Evolutionary conservation across 2,329 filamentous ascomycete genomes (phyloP).

Genomic region (Trichoderma cornu-damae): DNA sequence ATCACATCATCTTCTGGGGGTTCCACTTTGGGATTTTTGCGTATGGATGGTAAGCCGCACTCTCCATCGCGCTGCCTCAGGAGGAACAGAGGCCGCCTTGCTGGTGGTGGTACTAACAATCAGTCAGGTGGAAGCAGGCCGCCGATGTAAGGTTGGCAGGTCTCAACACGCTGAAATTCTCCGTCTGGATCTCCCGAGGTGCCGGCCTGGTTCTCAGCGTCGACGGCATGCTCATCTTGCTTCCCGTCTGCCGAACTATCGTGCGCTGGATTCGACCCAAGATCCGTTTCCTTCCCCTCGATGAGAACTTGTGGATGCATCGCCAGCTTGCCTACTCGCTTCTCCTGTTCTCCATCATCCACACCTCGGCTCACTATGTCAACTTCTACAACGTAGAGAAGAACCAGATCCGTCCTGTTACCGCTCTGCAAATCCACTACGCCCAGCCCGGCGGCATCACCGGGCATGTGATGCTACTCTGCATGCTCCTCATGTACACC

Average conservation of each 20-base stretch:
- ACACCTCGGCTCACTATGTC: conserved; percentile 82
- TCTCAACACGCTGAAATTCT: conserved; percentile 77
- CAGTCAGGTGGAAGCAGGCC: conserved; percentile 69
- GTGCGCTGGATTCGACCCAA: conserved; percentile 82
- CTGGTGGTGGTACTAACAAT: neutral
- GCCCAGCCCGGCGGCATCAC: conserved; percentile 84
- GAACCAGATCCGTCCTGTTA: conserved; percentile 71
- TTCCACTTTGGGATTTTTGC: conserved; percentile 75
- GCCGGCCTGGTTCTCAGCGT: conserved; percentile 80
- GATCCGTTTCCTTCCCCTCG: conserved; percentile 81
- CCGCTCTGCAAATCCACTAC: conserved; percentile 88
- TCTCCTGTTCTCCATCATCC: conserved; percentile 73
- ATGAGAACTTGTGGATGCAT: conserved; percentile 97
- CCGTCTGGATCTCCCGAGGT: conserved; percentile 94
- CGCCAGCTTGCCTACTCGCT: conserved; percentile 87
- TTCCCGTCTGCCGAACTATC: conserved; percentile 92
- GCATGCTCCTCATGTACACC: conserved; percentile 98
- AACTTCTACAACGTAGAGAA: conserved; percentile 98
- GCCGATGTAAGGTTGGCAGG: conserved; percentile 62
- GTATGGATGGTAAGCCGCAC: conserved; percentile 67
- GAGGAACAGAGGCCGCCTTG: neutral
- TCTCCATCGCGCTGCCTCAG: neutral
- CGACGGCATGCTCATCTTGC: conserved; percentile 79
- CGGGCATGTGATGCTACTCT: conserved; percentile 96
- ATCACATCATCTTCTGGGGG: conserved; percentile 76